Evolutionary conservation across 1,284 basidiomycete species (phyloP), one percentile per base, ranked within the genome.

Genomic region (Serendipita sp.): DNA sequence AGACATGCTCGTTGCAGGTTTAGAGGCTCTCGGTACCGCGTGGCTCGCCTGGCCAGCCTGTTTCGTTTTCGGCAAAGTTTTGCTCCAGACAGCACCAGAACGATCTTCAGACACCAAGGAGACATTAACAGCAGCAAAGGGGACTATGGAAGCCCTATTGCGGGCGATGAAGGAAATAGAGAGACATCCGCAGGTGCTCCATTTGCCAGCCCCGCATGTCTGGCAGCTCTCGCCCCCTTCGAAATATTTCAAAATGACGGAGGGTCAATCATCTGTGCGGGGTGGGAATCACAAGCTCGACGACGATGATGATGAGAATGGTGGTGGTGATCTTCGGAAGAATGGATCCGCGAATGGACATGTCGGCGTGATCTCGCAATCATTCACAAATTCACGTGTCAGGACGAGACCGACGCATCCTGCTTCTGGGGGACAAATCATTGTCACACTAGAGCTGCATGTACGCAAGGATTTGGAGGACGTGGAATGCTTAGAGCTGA

Each of bases 21-120:
- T 86, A 3, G 82, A 91, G 64, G 85, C 91, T 0, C 71, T 85
- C 3, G 75, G 88, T 10, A 93, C 91, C 5, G 88, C 87, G 71
- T 81, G 83, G 49, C 78, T 94, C 32, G 86, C 92, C 0, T 94
- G 91, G 71, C 82, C 84, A 0, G 85, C 91, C 0, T 89, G 85
- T 22, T 77, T 84, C 2, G 80, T 87, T 0, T 85, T 93, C 30
- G 92, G 89, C 2, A 83, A 86, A 6, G 85, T 93, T 0, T 77
- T 97, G 1, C 74, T 96, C 2, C 93, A 96, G 71, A 96, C 93
- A 0, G 82, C 91, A 0, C 93, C 93, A 0, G 73, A 77, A 3
- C 75, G 86, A 22, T 81, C 84, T 0, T 68, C 79, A 12, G 15
- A 12, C 8, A 32, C 34, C 47, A 49, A 49, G 47, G 53, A 58